phyloP scores from a whole-genome alignment of 1,284 basidiomycete species.

The Kwoniella shivajii region DNA sequence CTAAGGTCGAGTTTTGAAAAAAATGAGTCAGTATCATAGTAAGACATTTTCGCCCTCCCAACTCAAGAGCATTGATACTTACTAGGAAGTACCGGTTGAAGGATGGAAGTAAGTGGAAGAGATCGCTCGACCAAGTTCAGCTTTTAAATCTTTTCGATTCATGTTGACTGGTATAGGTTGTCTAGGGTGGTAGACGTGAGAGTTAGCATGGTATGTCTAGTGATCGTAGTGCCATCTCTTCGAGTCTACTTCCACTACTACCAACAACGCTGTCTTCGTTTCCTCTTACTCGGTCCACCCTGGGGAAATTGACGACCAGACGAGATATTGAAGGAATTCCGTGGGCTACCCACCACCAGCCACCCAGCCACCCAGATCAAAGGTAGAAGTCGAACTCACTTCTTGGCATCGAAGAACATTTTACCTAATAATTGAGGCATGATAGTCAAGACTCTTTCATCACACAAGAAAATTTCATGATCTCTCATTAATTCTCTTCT shows the following conservation, averaged over 20 bases:
- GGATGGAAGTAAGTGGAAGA: slow-evolving; percentile 92
- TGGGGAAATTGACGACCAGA: too few relatives aligned
- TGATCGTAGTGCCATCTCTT: too few relatives aligned
- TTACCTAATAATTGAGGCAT: slow-evolving; percentile 85
- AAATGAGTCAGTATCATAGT: too few relatives aligned
- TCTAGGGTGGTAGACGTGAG: slow-evolving; percentile 55
- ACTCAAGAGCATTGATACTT: too few relatives aligned
- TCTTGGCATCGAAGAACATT: slow-evolving; percentile 92
- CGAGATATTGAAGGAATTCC: not conserved
- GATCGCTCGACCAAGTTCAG: slow-evolving; percentile 85
- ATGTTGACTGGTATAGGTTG: slow-evolving; percentile 91
- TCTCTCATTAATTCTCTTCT: slow-evolving; percentile 80
- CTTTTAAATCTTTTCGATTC: slow-evolving; percentile 81
- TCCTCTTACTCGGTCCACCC: too few relatives aligned
- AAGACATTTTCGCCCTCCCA: too few relatives aligned
- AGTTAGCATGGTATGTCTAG: too few relatives aligned
- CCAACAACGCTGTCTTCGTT: too few relatives aligned
- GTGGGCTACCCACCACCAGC: not conserved
- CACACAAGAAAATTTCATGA: slow-evolving; percentile 89
- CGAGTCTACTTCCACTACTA: too few relatives aligned
- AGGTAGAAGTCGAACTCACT: slow-evolving; percentile 59
- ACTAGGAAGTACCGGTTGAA: slow-evolving; percentile 76
- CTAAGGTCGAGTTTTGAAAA: slow-evolving; percentile 56
- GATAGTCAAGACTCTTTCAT: slow-evolving; percentile 84
- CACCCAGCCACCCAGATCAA: not conserved